Evolutionary conservation across 2,329 filamentous ascomycete genomes (phyloP), one percentile per base, ranked within the genome.

Genomic region (Aspergillus sp.): DNA sequence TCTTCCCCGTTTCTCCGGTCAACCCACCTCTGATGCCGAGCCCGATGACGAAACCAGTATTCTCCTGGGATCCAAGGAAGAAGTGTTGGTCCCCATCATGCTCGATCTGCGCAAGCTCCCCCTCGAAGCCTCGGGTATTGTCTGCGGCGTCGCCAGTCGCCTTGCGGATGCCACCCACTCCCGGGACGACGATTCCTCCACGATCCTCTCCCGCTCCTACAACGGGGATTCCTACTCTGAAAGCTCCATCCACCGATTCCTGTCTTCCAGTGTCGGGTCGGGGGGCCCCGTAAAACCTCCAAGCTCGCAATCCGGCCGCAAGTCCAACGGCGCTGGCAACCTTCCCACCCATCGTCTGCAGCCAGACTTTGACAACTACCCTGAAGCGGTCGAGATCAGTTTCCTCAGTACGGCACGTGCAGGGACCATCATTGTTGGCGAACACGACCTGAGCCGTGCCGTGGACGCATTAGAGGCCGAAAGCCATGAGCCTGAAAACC

Each of bases 381-480:
- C 56, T 49, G 68, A 71, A 53, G 73, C 67, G 1, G 83, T 90
- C 1, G 91, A 97, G 69, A 86, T 97, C 73, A 93, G 88, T 53
- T 97, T 97, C 70, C 77, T 97, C 57, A 94, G 88, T 55, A 97
- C 93, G 0, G 91, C 91, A 4, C 83, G 88, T 40, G 91, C 92
- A 0, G 93, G 93, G 1, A 92, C 91, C 4, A 93, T 97, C 9
- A 91, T 97, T 65, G 82, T 97, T 36, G 83, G 86, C 3, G 82
- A 87, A 57, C 83, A 88, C 61, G 88, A 93, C 66, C 78, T 92
- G 42, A 77, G 80, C n/a, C 82, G 83, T 52, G 92, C 90, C 0
- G 76, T 97, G 61, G 81, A 82, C 44, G 89, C 90, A 5, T 71
- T 97, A 65, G 70, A 76, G 11, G 68, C 65, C 4, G 73, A 72